phyloP scores from a whole-genome alignment of 2,329 filamentous ascomycete genomes.

The Hirsutella thompsonii region DNA sequence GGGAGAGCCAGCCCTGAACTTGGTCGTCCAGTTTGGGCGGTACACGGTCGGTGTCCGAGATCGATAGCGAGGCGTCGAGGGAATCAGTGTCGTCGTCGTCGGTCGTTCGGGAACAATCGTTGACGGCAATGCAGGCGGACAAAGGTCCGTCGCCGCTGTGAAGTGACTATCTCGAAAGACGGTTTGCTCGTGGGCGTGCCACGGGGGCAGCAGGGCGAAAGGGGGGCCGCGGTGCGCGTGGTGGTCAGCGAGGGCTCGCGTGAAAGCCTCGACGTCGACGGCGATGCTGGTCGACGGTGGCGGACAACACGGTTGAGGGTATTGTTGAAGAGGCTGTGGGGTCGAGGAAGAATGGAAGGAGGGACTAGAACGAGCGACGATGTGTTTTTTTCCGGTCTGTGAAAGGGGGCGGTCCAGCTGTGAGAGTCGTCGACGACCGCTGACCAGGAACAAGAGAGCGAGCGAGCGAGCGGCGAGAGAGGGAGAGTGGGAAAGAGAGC shows the following conservation, averaged over 20 bases:
- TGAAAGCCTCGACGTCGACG: not conserved
- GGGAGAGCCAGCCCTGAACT: no score
- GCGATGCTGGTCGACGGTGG: not conserved
- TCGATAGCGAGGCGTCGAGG: no score
- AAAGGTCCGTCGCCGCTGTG: not conserved
- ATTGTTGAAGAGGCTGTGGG: constrained; percentile 10
- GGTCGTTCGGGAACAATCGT: no score
- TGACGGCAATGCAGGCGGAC: not conserved
- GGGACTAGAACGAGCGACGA: constrained; percentile 27
- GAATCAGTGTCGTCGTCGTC: no score
- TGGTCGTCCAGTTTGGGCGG: no score
- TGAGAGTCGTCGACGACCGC: not conserved
- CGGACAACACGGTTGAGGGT: not conserved
- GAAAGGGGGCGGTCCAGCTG: not conserved
- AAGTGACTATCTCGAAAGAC: not conserved
- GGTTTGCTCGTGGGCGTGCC: not conserved
- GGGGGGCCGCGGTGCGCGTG: not conserved
- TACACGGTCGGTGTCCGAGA: no score
- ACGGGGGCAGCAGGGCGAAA: not conserved
- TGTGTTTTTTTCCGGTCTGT: constrained; percentile 4
- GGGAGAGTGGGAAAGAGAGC: constrained; percentile 2
- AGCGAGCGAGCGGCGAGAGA: not conserved
- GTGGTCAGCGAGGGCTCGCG: not conserved
- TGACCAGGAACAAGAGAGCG: not conserved
- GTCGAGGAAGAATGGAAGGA: constrained; percentile 20